phyloP scores from a whole-genome alignment of 169 alveolate genomes.

The Cryptosporidium felis region DNA sequence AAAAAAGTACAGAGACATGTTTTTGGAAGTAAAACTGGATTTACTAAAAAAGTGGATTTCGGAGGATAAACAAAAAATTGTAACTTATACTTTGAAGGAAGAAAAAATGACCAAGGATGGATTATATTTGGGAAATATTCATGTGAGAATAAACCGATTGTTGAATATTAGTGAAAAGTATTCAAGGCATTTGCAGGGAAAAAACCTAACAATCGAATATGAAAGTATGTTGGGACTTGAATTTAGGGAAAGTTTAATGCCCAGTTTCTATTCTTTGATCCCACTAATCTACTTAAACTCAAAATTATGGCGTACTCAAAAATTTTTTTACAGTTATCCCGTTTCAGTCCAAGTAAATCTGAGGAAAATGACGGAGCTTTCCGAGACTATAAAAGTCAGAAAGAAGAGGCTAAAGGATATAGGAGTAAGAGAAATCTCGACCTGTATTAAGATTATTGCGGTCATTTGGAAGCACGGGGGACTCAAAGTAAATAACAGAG shows the following conservation, averaged over 20 bases:
- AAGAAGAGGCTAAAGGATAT: slow-evolving; percentile 2
- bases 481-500: slow-evolving; percentile 13
- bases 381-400: not conserved
- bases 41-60: not conserved
- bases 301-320: slow-evolving; percentile 14
- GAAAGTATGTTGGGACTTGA: not conserved
- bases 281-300: slow-evolving; percentile 25
- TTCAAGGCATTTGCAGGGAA: not conserved
- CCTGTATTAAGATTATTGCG: slow-evolving; percentile 35
- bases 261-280: slow-evolving; percentile 7
- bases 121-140: not conserved
- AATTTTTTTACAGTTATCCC: slow-evolving; percentile 24
- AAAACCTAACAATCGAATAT: not conserved
- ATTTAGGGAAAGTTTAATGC: not conserved
- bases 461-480: slow-evolving; percentile 39
- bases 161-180: not conserved
- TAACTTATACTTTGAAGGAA: not conserved
- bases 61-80: not conserved
- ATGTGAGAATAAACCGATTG: not conserved
- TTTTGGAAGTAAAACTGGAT: slow-evolving; percentile 17
- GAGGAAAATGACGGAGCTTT: not conserved
- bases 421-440: slow-evolving; percentile 1
- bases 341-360: slow-evolving; percentile 11
- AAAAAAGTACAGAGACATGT: not conserved
- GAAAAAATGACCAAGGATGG: not conserved